Evolutionary conservation across 805 yeast genomes (phyloP).

Genomic region (Hanseniaspora opuntiae): DNA sequence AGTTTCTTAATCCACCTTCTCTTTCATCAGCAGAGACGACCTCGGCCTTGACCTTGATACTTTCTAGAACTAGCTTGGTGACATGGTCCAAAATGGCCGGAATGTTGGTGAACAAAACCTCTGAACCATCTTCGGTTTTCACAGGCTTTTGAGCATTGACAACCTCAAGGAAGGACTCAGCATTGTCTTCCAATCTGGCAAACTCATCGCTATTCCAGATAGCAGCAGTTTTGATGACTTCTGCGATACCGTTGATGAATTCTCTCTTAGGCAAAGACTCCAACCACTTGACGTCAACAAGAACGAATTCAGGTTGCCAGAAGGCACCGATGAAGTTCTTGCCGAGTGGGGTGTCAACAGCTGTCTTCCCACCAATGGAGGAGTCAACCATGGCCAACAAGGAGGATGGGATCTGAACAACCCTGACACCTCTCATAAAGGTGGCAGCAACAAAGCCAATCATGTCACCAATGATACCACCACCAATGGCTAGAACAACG

Average conservation of each 20-base stretch:
- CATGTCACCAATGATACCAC: constrained; percentile 98
- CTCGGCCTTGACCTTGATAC: constrained; percentile 80
- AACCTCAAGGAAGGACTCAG: constrained; percentile 54
- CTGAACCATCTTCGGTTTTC: constrained; percentile 25
- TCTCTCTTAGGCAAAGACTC: constrained; percentile 84
- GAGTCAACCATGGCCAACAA: constrained; percentile 95
- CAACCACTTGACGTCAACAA: constrained; percentile 77
- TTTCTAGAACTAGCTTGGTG: constrained; percentile 65
- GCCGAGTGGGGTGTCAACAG: constrained; percentile 91
- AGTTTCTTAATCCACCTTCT: constrained; percentile 84
- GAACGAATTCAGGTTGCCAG: constrained; percentile 86
- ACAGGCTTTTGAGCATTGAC: constrained; percentile 31
- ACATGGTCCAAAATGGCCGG: constrained; percentile 58
- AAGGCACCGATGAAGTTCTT: constrained; percentile 93
- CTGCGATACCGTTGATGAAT: constrained; percentile 96
- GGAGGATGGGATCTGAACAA: constrained; percentile 87
- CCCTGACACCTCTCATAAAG: constrained; percentile 94
- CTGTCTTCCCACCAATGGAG: constrained; percentile 96
- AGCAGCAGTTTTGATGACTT: constrained; percentile 94
- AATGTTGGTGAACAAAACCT: constrained; percentile 46
- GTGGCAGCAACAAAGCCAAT: constrained; percentile 98
- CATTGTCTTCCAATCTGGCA: constrained; percentile 64
- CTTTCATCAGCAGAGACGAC: constrained; percentile 91
- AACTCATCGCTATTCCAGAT: constrained; percentile 91
- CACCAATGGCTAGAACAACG: constrained; percentile 86